phyloP scores from a whole-genome alignment of 306 rosid genomes.

The Fagus crenata region DNA sequence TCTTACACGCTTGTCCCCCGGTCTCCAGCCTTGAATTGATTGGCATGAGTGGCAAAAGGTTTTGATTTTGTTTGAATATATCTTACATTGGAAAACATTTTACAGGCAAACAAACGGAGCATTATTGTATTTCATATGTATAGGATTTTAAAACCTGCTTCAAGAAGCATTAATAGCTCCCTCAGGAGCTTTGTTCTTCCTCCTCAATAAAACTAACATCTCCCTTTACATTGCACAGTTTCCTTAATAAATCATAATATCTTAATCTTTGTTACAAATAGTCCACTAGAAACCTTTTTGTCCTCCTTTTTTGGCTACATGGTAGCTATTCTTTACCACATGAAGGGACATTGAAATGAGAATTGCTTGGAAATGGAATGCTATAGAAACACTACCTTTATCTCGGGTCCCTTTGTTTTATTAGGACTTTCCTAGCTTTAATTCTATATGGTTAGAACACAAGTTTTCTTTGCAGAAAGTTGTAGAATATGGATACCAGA shows the following conservation, averaged over 20 bases:
- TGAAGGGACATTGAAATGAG: slow-evolving; percentile 38
- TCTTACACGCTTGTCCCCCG: too few relatives aligned
- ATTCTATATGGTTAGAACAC: slow-evolving; percentile 48
- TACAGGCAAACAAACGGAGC: too few relatives aligned
- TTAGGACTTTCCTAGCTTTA: slow-evolving; percentile 56
- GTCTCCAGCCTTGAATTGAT: too few relatives aligned
- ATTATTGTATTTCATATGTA: too few relatives aligned
- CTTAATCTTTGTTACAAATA: slow-evolving; percentile 61
- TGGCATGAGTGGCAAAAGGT: too few relatives aligned
- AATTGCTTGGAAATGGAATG: slow-evolving; percentile 67
- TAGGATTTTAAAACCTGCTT: too few relatives aligned
- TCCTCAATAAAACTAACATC: slow-evolving; percentile 38
- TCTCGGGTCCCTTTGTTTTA: slow-evolving; percentile 58
- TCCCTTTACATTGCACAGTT: slow-evolving; percentile 56
- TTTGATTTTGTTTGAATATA: too few relatives aligned
- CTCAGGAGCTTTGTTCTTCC: slow-evolving; percentile 57
- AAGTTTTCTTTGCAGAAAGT: slow-evolving; percentile 49
- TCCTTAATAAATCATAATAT: slow-evolving; percentile 71
- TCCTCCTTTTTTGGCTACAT: slow-evolving; percentile 39
- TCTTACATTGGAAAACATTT: too few relatives aligned
- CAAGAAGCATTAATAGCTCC: too few relatives aligned
- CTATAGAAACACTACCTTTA: slow-evolving; percentile 48
- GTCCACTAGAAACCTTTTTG: slow-evolving; percentile 56
- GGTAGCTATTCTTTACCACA: slow-evolving; percentile 49
- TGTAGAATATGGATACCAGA: slow-evolving; percentile 2